A percentile compares a stretch with the other conserved stretches of the same genome.
Conservation (phyloP, 2,329 filamentous ascomycete genomes). For the Aspergillus hortae region DNA sequence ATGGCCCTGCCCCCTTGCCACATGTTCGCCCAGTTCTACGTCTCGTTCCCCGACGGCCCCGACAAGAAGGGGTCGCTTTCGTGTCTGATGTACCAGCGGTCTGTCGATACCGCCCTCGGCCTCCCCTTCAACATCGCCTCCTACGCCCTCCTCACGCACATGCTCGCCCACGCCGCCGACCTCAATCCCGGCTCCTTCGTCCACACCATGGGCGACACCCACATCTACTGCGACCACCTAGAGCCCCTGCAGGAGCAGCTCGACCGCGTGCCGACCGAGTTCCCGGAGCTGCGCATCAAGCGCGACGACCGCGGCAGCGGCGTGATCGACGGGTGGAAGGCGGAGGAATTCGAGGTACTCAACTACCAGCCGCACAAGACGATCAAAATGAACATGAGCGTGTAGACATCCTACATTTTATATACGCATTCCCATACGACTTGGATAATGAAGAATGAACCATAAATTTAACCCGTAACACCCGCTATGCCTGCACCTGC, state of each 20-base stretch:
- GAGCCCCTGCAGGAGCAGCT: conserved; percentile 81
- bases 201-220: conserved; percentile 97
- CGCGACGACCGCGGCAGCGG: conserved; percentile 68
- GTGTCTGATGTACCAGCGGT: conserved; percentile 88
- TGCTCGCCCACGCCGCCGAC: conserved; percentile 84
- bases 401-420: conserved; percentile 44
- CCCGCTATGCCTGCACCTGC: neutral
- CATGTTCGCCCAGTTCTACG: conserved; percentile 97
- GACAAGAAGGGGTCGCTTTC: conserved; percentile 66
- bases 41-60: conserved; percentile 60
- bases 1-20: conserved; percentile 95
- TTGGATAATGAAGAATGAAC: too few relatives aligned
- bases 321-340: conserved; percentile 88
- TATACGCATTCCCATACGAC: too few relatives aligned
- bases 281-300: conserved; percentile 73
- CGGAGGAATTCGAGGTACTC: conserved; percentile 81
- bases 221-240: conserved; percentile 90
- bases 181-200: conserved; percentile 82
- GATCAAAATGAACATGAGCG: conserved; percentile 99
- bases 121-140: conserved; percentile 97
- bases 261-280: conserved; percentile 71
- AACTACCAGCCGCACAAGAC: conserved; percentile 88
- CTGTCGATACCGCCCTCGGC: conserved; percentile 94
- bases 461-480: neutral
- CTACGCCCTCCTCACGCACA: conserved; percentile 91